Base-by-base conservation (phyloP, 805 yeast species). In the Yamadazyma tumulicola region DNA sequence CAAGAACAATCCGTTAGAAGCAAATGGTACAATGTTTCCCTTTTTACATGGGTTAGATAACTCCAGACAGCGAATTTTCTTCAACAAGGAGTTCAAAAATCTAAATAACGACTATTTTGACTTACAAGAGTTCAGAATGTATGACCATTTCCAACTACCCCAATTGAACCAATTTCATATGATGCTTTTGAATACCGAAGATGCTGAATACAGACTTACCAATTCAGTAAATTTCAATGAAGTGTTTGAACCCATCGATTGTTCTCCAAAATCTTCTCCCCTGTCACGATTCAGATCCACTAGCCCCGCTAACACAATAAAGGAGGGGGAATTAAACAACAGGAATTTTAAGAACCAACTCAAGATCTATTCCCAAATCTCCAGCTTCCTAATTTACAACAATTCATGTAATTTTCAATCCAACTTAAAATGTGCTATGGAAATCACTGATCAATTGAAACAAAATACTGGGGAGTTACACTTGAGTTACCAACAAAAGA, bases 21-120 rank as follows among this genome's bases (percentile, higher is more conserved):
- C 37, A 9, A 29, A 37, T 6, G 26, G 39, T 6, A 12, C 7
- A 6, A 35, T 61, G 43, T 61, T 63, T 36, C 69, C 69, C 2
- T 61, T 54, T 39, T 49, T 63, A 28, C 66, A 61, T 43, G 67
- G 66, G 1, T 43, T 61, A 22, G 46, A 45, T 29, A 49, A 46
- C 27, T 26, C 43, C 9, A 41, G 46, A 32, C 67, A 58, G 34
- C 46, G 62, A 17, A 49, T 52, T 9, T 62, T 56, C 36, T 57
- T 51, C 34, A 46, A 46, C 30, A 46, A 46, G 4, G n/a, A 42
- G 13, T 49, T 48, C 25, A 39, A 19, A 4, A 41, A 43, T 20
- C 4, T 21, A 6, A 14, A 30, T 26, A 29, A 36, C 31, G 42
- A 38, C 16, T 15, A 25, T 9, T 38, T 43, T 26, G 22, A 35